These are phyloP conservation scores for Agrocybe praecox DNA, from an alignment of 768 basidiomycete species.

Conservation along the genomic window DNA sequence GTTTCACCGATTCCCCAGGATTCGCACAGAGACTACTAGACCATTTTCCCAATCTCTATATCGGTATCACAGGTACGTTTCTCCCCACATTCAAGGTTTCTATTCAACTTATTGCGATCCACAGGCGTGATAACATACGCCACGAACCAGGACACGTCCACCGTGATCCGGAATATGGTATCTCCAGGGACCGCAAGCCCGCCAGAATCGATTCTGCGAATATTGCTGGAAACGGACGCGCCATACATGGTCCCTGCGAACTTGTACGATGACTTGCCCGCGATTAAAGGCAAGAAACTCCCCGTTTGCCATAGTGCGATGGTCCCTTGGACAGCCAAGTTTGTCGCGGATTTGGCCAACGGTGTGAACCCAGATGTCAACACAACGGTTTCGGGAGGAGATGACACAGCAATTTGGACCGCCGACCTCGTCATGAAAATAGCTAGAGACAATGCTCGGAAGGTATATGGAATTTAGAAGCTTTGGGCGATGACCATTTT, in stretches of 20 bases:
- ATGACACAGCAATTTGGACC: constrained; percentile 36
- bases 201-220: constrained; percentile 31
- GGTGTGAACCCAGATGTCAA: not conserved
- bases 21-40: constrained; percentile 72
- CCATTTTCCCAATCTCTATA: constrained; percentile 81
- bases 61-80: constrained; percentile 84
- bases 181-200: constrained; percentile 7
- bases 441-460: constrained; percentile 64
- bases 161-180: constrained; percentile 58
- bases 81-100: no score
- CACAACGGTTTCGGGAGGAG: not conserved
- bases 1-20: constrained; percentile 81
- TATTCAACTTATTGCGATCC: no score
- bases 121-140: constrained; percentile 83
- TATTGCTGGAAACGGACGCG: constrained; percentile 83
- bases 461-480: constrained; percentile 61
- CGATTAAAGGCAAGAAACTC: constrained; percentile 57
- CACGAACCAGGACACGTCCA: constrained; percentile 71
- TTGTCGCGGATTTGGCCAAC: constrained; percentile 54
- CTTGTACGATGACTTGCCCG: constrained; percentile 59
- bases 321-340: constrained; percentile 86
- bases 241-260: constrained; percentile 87
- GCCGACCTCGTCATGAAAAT: constrained; percentile 59
- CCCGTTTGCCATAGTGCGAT: constrained; percentile 79
- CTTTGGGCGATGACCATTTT: no score